Conservation (phyloP, 1,284 basidiomycete species). For the Sporisorium graminicola region DNA sequence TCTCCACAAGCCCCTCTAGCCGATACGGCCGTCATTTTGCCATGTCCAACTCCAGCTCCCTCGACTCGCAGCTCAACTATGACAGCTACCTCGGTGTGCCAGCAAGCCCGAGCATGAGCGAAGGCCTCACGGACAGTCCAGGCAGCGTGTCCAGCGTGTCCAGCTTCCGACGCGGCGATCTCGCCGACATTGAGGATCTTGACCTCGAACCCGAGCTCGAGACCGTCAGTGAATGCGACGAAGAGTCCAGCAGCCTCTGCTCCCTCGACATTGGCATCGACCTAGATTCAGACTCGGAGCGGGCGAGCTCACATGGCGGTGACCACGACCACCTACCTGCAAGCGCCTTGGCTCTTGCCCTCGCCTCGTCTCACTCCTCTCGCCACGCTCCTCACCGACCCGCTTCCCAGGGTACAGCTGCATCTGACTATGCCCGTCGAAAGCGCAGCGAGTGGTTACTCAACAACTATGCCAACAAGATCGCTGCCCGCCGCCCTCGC, state of each 20-base stretch:
- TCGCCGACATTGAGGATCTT: conserved; percentile 66
- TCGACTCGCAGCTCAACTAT: conserved; percentile 39
- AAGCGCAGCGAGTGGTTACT: conserved; percentile 56
- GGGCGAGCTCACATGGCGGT: conserved; percentile 37
- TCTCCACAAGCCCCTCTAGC: conserved; percentile 32
- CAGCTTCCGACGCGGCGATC: conserved; percentile 61
- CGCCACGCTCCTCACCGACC: conserved; percentile 24
- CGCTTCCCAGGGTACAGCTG: conserved; percentile 33
- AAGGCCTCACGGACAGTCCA: conserved; percentile 55
- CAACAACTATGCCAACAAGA: conserved; percentile 55
- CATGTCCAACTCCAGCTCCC: conserved; percentile 43
- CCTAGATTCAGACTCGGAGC: conserved; percentile 55
- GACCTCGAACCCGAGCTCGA: conserved; percentile 66
- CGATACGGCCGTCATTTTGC: conserved; percentile 36
- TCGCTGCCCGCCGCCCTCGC: conserved; percentile 46
- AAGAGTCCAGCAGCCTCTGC: conserved; percentile 57
- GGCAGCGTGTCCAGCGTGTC: conserved; percentile 61
- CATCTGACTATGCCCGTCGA: conserved; percentile 50
- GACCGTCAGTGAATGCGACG: conserved; percentile 62
- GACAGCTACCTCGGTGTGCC: conserved; percentile 31
- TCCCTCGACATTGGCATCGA: conserved; percentile 54
- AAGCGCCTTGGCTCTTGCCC: conserved; percentile 18
- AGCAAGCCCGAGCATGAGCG: conserved; percentile 54
- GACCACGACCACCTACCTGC: conserved; percentile 36
- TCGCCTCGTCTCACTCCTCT: conserved; percentile 15